phyloP scores from a whole-genome alignment of 495 filamentous ascomycete genomes.

The Penicillium robsamsonii region DNA sequence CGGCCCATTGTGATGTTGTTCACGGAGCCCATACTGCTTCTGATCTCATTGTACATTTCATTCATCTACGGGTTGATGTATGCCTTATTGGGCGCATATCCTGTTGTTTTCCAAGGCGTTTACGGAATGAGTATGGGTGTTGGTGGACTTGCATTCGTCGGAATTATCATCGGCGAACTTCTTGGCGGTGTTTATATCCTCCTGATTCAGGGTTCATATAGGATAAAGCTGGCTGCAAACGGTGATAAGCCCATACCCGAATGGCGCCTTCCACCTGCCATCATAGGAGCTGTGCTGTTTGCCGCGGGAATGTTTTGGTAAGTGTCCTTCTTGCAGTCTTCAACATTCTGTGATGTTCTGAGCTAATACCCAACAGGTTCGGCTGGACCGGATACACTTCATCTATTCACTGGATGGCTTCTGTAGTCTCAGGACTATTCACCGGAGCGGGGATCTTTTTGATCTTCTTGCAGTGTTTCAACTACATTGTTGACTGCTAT shows the following conservation, averaged over 20 bases:
- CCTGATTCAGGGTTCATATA: conserved; percentile 24
- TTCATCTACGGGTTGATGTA: conserved; percentile 43
- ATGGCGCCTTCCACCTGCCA: conserved; percentile 41
- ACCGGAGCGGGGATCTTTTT: conserved; percentile 30
- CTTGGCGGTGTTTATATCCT: conserved; percentile 25
- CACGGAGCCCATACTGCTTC: conserved; percentile 45
- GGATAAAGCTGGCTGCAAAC: conserved; percentile 27
- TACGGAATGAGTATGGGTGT: conserved; percentile 31
- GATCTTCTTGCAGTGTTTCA: conserved; percentile 36
- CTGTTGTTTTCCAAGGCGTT: conserved; percentile 31
- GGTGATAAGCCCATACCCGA: conserved; percentile 28
- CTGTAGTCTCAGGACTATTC: conserved; percentile 27
- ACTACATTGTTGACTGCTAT: conserved; percentile 36
- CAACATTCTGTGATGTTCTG: neutral
- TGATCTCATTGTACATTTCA: conserved; percentile 41
- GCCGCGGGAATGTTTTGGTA: conserved; percentile 54
- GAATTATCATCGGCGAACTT: conserved; percentile 31
- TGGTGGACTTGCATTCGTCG: conserved; percentile 32
- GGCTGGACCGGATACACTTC: conserved; percentile 33
- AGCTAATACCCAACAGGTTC: conserved; percentile 29
- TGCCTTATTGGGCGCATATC: conserved; percentile 32
- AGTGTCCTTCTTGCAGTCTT: neutral
- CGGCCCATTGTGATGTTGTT: conserved; percentile 43
- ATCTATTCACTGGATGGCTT: conserved; percentile 34
- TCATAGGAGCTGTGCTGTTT: conserved; percentile 47